Conservation (phyloP, 768 basidiomycete species). For the Lactarius trivialis region DNA sequence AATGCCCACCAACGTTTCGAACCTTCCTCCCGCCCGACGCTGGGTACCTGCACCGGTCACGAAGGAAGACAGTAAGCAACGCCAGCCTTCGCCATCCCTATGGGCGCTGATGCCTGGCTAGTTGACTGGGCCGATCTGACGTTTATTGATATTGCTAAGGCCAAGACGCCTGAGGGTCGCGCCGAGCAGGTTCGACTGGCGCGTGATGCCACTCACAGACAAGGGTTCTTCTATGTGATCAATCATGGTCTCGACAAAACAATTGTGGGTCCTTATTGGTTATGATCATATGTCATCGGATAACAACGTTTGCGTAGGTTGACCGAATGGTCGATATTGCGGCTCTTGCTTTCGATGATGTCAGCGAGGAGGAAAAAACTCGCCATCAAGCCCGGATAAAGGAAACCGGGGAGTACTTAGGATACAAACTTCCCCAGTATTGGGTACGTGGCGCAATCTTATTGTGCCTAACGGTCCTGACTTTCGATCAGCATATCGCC, state of each 20-base stretch:
- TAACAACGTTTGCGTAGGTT: slow-evolving; percentile 10
- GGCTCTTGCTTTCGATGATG: slow-evolving; percentile 31
- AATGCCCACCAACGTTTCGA: slow-evolving; percentile 22
- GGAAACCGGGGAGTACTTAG: slow-evolving; percentile 44
- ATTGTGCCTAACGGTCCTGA: background rate
- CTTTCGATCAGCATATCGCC: slow-evolving; percentile 45
- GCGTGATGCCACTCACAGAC: slow-evolving; percentile 31
- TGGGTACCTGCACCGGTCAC: slow-evolving; percentile 27
- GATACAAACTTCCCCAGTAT: slow-evolving; percentile 48
- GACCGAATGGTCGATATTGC: slow-evolving; percentile 35
- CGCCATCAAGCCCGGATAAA: slow-evolving; percentile 31
- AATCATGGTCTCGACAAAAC: slow-evolving; percentile 42
- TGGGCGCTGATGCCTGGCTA: slow-evolving; percentile 10
- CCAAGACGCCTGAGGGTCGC: slow-evolving; percentile 30
- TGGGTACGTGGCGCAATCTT: slow-evolving; percentile 37
- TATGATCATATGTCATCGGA: background rate
- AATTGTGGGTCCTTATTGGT: slow-evolving; percentile 29
- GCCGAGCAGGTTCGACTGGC: slow-evolving; percentile 29
- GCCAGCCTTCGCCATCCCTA: background rate
- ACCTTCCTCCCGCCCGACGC: slow-evolving; percentile 21
- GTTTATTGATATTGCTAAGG: slow-evolving; percentile 31
- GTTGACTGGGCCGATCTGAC: slow-evolving; percentile 35
- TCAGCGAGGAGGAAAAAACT: slow-evolving; percentile 32
- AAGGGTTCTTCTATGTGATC: slow-evolving; percentile 43
- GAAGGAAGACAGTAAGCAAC: slow-evolving; percentile 22